Percentiles rank a stretch among this genome's conserved stretches.
Evolutionary conservation across 305 asterid species (phyloP).

Genomic region (Fraxinus xanthoxyloides): DNA sequence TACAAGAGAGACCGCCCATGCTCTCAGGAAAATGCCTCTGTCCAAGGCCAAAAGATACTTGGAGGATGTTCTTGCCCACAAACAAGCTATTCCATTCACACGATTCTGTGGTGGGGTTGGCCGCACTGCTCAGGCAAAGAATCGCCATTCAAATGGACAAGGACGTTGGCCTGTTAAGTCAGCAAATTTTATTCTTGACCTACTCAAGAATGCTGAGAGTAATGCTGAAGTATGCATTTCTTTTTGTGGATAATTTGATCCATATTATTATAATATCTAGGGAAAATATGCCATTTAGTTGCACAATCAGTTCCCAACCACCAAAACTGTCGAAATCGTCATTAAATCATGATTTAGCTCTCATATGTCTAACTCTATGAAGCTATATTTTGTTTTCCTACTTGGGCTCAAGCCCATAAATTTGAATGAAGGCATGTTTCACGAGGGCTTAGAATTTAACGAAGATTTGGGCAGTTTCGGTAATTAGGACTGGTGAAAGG

Average conservation of each 20-base stretch:
- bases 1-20: slow-evolving; percentile 80
- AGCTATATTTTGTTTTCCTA: neutral
- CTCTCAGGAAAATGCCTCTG: slow-evolving; percentile 60
- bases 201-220: slow-evolving; percentile 79
- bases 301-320: neutral
- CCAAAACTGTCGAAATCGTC: neutral
- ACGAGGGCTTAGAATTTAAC: neutral
- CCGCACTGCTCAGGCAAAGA: slow-evolving; percentile 81
- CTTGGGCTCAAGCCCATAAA: neutral
- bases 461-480: neutral
- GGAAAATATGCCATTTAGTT: neutral
- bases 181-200: slow-evolving; percentile 64
- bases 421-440: neutral
- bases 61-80: slow-evolving; percentile 78
- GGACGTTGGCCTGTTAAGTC: slow-evolving; percentile 87
- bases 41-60: slow-evolving; percentile 68
- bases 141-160: slow-evolving; percentile 78
- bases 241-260: neutral
- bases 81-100: slow-evolving; percentile 81
- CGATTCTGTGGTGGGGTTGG: slow-evolving; percentile 81
- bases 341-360: neutral
- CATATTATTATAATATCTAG: neutral
- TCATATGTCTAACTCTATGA: neutral
- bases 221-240: slow-evolving; percentile 61
- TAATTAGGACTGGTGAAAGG: neutral